Evolutionary conservation across 1,284 basidiomycete species (phyloP).

Genomic region (Moesziomyces sp.): DNA sequence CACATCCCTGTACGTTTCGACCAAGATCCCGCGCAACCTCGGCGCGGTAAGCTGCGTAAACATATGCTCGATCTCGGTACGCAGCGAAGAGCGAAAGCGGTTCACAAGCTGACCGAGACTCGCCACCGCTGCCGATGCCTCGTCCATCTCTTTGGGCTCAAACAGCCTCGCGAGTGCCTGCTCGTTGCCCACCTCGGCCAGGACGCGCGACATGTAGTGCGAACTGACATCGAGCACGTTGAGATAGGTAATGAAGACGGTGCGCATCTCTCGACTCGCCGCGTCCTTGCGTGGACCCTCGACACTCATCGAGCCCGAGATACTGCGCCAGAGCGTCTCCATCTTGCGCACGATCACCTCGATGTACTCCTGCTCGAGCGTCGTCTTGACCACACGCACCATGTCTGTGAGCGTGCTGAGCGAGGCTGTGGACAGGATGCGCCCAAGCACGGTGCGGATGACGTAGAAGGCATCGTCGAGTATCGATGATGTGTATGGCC

Average conservation of each 20-base stretch:
- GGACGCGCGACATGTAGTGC: conserved; percentile 55
- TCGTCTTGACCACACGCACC: conserved; percentile 30
- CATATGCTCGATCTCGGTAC: conserved; percentile 89
- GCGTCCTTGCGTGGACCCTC: conserved; percentile 65
- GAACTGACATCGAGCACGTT: conserved; percentile 62
- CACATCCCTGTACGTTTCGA: conserved; percentile 88
- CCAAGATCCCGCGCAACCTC: conserved; percentile 81
- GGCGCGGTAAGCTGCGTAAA: conserved; percentile 92
- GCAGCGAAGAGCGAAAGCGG: conserved; percentile 38
- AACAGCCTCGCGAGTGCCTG: conserved; percentile 34
- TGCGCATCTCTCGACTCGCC: conserved; percentile 62
- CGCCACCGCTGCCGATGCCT: conserved; percentile 15
- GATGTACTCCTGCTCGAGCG: conserved; percentile 61
- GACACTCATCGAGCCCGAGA: conserved; percentile 55
- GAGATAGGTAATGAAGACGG: conserved; percentile 60
- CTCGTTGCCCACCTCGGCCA: conserved; percentile 47
- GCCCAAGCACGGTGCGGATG: conserved; percentile 56
- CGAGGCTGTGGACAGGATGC: conserved; percentile 58
- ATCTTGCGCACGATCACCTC: conserved; percentile 63
- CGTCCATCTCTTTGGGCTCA: conserved; percentile 20
- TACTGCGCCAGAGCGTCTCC: conserved; percentile 58
- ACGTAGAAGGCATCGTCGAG: conserved; percentile 67
- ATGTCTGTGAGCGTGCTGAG: conserved; percentile 42
- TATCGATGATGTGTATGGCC: conserved; percentile 58
- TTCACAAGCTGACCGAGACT: conserved; percentile 20